These are phyloP conservation scores for Daldinia eschscholtzii DNA, from an alignment of 2,329 filamentous ascomycete genomes.

Conservation along the genomic window DNA sequence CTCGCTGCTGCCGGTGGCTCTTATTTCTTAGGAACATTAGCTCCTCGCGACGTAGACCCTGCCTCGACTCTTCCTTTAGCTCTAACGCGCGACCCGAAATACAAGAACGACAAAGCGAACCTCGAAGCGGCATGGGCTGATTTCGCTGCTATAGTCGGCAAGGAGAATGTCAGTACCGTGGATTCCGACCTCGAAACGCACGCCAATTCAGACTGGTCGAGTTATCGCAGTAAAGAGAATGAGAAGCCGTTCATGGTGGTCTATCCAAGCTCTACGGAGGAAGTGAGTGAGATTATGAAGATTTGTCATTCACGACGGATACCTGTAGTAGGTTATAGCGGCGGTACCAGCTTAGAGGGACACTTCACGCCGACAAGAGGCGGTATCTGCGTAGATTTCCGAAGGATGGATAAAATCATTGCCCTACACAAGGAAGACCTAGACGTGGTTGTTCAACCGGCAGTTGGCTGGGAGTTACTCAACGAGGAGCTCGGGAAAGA, in stretches of 20 bases:
- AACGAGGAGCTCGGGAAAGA: slow-evolving; percentile 77
- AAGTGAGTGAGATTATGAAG: slow-evolving; percentile 81
- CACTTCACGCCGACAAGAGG: slow-evolving; percentile 80
- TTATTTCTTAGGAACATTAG: slow-evolving; percentile 71
- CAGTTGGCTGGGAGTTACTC: slow-evolving; percentile 82
- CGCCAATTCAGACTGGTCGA: slow-evolving; percentile 73
- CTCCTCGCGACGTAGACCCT: slow-evolving; percentile 63
- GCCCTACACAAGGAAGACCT: slow-evolving; percentile 75
- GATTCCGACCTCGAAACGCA: slow-evolving; percentile 68
- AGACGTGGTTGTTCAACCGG: slow-evolving; percentile 77
- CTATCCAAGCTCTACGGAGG: slow-evolving; percentile 77
- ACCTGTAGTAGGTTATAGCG: slow-evolving; percentile 80
- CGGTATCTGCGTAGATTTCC: slow-evolving; percentile 82
- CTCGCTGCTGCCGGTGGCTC: slow-evolving; percentile 64
- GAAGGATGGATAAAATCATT: slow-evolving; percentile 79
- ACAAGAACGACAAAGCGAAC: slow-evolving; percentile 72
- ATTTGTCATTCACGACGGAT: slow-evolving; percentile 77
- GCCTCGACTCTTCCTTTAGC: slow-evolving; percentile 71
- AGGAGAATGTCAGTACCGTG: slow-evolving; percentile 73
- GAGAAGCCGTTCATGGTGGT: slow-evolving; percentile 75
- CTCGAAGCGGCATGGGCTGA: slow-evolving; percentile 79
- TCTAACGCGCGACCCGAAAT: slow-evolving; percentile 63
- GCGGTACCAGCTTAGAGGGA: slow-evolving; percentile 82
- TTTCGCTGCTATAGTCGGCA: slow-evolving; percentile 73
- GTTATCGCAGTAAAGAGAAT: slow-evolving; percentile 63